Percentiles rank a stretch among this genome's conserved stretches.
Conservation (phyloP, 768 basidiomycete species). For the Ramaria rubella region DNA sequence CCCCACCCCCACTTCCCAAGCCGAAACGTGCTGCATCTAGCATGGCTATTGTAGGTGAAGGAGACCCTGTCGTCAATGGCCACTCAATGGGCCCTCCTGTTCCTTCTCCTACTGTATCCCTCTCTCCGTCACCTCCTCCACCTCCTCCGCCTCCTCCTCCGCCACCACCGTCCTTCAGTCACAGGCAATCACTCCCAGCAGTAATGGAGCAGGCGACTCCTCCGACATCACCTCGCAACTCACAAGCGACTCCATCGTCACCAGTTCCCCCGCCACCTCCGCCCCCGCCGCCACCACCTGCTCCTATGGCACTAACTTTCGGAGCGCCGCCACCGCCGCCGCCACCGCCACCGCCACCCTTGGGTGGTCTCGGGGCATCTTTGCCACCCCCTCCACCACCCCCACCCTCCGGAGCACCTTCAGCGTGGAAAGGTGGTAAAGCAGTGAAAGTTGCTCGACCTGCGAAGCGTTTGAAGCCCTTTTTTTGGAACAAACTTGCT, state of each 20-base stretch:
- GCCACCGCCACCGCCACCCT: conserved; percentile 25
- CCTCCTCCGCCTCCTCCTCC: conserved; percentile 21
- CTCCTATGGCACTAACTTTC: conserved; percentile 29
- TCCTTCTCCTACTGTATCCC: conserved; percentile 20
- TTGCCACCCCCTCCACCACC: conserved; percentile 19
- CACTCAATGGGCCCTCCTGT: conserved; percentile 12
- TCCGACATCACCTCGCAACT: conserved; percentile 1
- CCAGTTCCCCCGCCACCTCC: conserved; percentile 23
- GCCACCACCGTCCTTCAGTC: not conserved
- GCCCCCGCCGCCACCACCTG: conserved; percentile 25
- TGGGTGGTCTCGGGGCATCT: conserved; percentile 14
- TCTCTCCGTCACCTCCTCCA: conserved; percentile 24
- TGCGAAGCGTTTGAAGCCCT: conserved; percentile 65
- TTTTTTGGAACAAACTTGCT: conserved; percentile 87
- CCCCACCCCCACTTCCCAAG: conserved; percentile 50
- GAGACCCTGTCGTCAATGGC: not conserved
- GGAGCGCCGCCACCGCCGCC: conserved; percentile 32
- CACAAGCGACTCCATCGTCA: not conserved
- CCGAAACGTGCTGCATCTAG: conserved; percentile 23
- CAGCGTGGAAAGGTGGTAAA: conserved; percentile 20
- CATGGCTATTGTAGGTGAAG: conserved; percentile 11
- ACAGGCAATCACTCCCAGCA: not conserved
- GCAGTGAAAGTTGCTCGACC: conserved; percentile 34
- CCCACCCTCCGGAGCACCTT: conserved; percentile 21
- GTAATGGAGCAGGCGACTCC: not conserved